These are phyloP conservation scores for Boletus sp. DNA, from an alignment of 1,284 basidiomycete species.

Conservation along the genomic window DNA sequence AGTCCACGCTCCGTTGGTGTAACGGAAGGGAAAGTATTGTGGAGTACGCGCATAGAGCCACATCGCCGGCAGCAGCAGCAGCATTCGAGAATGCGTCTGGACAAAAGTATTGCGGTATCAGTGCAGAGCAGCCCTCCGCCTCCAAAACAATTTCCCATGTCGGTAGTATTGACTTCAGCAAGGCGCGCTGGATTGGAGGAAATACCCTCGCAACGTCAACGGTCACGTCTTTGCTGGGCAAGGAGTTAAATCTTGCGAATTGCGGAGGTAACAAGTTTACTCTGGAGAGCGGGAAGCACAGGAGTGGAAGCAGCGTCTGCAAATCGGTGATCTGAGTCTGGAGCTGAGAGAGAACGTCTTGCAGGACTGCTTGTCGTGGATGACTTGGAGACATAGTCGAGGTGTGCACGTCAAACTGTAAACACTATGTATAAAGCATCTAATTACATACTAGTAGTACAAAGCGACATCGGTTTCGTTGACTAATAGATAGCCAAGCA, in stretches of 20 bases:
- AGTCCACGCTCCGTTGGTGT: constrained; percentile 42
- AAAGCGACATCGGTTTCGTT: too few species aligned
- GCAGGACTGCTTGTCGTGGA: constrained; percentile 11
- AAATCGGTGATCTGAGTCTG: constrained; percentile 50
- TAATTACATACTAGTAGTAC: too few species aligned
- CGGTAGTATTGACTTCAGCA: constrained; percentile 65
- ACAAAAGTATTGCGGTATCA: constrained; percentile 66
- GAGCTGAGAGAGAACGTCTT: constrained; percentile 49
- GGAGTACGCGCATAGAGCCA: constrained; percentile 58
- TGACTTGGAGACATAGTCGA: constrained; percentile 13
- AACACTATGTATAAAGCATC: neutral
- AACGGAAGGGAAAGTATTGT: constrained; percentile 53
- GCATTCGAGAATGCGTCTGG: constrained; percentile 57
- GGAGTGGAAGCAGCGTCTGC: constrained; percentile 47
- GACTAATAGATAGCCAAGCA: too few species aligned
- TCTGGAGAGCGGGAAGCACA: constrained; percentile 53
- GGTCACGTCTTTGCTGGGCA: constrained; percentile 12
- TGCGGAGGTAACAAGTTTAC: constrained; percentile 57
- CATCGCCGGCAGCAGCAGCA: constrained; percentile 45
- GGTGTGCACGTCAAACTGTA: neutral
- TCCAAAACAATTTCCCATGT: constrained; percentile 61
- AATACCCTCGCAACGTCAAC: constrained; percentile 44
- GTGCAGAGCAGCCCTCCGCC: constrained; percentile 41
- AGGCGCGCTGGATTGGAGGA: constrained; percentile 53
- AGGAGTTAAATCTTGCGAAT: constrained; percentile 38